phyloP scores from a whole-genome alignment of 495 filamentous ascomycete species.

The Cladorrhinum samala region DNA sequence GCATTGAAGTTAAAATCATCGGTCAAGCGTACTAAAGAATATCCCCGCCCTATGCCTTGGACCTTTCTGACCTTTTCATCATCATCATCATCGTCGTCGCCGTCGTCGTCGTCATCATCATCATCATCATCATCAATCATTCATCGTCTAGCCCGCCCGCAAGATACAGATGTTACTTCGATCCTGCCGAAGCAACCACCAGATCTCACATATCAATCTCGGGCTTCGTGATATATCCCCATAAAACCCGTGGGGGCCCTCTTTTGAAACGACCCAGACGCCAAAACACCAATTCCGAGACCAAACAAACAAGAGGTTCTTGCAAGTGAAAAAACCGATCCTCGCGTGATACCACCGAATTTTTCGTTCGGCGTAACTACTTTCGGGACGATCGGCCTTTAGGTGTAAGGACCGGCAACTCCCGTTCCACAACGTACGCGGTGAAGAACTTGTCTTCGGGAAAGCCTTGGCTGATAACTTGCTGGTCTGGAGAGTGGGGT shows the following conservation, averaged over 20 bases:
- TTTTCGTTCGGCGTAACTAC: conserved; percentile 1
- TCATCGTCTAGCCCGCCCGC: not conserved
- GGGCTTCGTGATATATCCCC: not conserved
- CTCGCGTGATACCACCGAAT: conserved; percentile 1
- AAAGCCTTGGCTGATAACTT: conserved; percentile 1
- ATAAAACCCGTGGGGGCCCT: not conserved
- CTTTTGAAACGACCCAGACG: not conserved
- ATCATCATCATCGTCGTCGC: not conserved
- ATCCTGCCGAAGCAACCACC: not conserved
- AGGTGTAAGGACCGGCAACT: not conserved
- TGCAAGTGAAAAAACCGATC: not conserved
- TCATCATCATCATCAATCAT: not conserved
- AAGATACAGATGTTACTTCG: not conserved
- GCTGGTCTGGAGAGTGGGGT: conserved; percentile 1
- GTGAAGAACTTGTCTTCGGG: conserved; percentile 13
- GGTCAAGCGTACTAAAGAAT: not conserved
- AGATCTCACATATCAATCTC: not conserved
- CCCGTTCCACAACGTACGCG: conserved; percentile 10
- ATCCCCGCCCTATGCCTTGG: not conserved
- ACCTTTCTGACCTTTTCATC: not conserved
- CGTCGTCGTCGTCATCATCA: not conserved
- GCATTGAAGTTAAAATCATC: not conserved
- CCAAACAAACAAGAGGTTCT: not conserved
- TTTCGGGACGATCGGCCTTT: not conserved
- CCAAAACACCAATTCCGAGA: not conserved